Evolutionary conservation across 306 rosid species (phyloP).

Genomic region (Quercus glauca): DNA sequence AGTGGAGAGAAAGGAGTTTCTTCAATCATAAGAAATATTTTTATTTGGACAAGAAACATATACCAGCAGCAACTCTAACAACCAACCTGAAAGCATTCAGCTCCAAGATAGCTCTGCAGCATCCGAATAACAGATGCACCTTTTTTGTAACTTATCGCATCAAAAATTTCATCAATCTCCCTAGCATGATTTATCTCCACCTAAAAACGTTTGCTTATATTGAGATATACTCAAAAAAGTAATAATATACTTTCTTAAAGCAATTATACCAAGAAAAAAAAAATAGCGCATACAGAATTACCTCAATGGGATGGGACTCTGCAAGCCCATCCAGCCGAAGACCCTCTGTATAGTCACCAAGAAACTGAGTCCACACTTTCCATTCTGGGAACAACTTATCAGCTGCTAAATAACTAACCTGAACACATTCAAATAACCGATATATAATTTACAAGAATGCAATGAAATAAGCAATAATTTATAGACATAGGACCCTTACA

Average conservation of each 20-base stretch:
- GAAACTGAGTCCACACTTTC: slow-evolving; percentile 96
- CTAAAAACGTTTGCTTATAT: slow-evolving; percentile 37
- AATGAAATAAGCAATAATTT: not conserved
- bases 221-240: not conserved
- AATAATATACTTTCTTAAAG: not conserved
- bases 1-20: not conserved
- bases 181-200: slow-evolving; percentile 86
- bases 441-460: not conserved
- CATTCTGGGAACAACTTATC: slow-evolving; percentile 91
- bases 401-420: slow-evolving; percentile 91
- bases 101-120: slow-evolving; percentile 97
- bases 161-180: slow-evolving; percentile 92
- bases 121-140: slow-evolving; percentile 94
- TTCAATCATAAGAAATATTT: not conserved
- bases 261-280: slow-evolving; percentile 5
- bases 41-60: not conserved
- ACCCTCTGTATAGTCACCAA: slow-evolving; percentile 63
- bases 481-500: slow-evolving; percentile 3
- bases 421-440: slow-evolving; percentile 9
- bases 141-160: slow-evolving; percentile 89
- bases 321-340: slow-evolving; percentile 86
- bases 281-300: slow-evolving; percentile 18
- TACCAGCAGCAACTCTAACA: slow-evolving; percentile 10
- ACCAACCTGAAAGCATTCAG: slow-evolving; percentile 82
- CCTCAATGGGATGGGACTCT: slow-evolving; percentile 97